Evolutionary conservation across 2,329 filamentous ascomycete genomes (phyloP), one percentile per base, ranked within the genome.

Genomic region (Furcasterigmium furcatum): DNA sequence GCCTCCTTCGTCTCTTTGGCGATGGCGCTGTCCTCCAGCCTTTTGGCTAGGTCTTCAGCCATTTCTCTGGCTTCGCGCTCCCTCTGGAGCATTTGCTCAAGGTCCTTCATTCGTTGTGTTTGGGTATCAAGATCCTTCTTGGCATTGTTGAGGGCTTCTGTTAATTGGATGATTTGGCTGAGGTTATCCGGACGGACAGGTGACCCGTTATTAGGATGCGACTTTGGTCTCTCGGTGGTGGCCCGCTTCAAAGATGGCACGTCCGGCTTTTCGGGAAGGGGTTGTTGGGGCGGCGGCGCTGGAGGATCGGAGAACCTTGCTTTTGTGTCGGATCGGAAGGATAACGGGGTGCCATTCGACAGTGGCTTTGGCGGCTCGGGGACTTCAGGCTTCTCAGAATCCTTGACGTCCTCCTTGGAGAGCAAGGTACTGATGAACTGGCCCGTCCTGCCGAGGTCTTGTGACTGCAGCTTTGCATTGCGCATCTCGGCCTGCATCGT

Each of bases 181-280:
- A 74, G 58, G 47, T 71, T 81, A 49, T 82, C 78, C 45, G 74
- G 75, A 10, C 82, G 77, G 29, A 80, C 71, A 1, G 83, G 82
- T 0, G 83, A 87, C 4, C 70, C 68, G 55, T 67, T 78, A 16
- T 70, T 67, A 6, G 71, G 65, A 25, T 70, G 65, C 1, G 76
- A 70, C 60, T 85, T 88, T 9, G 85, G 78, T 46, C 86, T 82
- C 53, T 95, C 90, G 0, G 87, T 91, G 21, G 88, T 83, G 5
- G 77, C 77, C 45, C 91, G 80, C 60, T 88, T 91, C 24, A 96
- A 66, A 1, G 88, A 81, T 1, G 84, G 80, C 0, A 77, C 81
- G 64, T 95, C 90, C 0, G 92, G 92, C 63, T 96, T 96, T 61
- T 96, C 91, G 1, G 92, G 92, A 6, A 97, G 73, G 13, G 92